Evolutionary conservation across 441 rosid species (phyloP).

Genomic region (Heliophila coronopifolia): DNA sequence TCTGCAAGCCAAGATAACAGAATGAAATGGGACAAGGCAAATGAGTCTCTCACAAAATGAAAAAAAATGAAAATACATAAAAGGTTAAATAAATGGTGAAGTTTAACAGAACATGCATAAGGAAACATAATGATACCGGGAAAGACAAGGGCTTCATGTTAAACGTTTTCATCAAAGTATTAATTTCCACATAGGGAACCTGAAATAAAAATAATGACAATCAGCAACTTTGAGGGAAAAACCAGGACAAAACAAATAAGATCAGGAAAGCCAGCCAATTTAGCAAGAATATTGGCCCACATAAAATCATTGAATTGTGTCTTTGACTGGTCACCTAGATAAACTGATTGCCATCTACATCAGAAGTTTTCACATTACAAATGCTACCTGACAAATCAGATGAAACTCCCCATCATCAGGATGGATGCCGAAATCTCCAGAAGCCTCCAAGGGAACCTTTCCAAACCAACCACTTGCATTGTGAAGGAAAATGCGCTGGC

Average conservation of each 20-base stretch:
- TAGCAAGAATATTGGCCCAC: constrained; percentile 4
- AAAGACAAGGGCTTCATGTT: constrained; percentile 86
- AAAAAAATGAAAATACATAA: constrained; percentile 6
- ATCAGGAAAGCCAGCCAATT: neutral
- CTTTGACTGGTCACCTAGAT: constrained; percentile 7
- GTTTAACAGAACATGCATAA: constrained; percentile 10
- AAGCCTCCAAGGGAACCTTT: constrained; percentile 89
- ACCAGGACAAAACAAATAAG: neutral
- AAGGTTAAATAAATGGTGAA: neutral
- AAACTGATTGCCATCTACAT: neutral
- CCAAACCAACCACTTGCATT: constrained; percentile 98
- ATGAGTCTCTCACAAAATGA: neutral
- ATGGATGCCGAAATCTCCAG: constrained; percentile 98
- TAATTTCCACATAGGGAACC: constrained; percentile 93
- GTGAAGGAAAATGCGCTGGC: constrained; percentile 88
- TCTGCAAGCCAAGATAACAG: constrained; percentile 43
- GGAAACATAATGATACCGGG: constrained; percentile 49
- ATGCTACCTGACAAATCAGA: constrained; percentile 88
- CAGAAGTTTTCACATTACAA: neutral
- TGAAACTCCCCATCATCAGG: constrained; percentile 99
- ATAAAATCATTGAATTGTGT: neutral
- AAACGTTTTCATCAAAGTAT: constrained; percentile 90
- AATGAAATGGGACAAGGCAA: constrained; percentile 16
- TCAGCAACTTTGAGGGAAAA: constrained; percentile 14
- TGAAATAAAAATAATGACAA: constrained; percentile 30